These are phyloP conservation scores for Backusella parvicylindrica DNA, from an alignment of 192 early-diverging fungal genomes.

Conservation along the genomic window DNA sequence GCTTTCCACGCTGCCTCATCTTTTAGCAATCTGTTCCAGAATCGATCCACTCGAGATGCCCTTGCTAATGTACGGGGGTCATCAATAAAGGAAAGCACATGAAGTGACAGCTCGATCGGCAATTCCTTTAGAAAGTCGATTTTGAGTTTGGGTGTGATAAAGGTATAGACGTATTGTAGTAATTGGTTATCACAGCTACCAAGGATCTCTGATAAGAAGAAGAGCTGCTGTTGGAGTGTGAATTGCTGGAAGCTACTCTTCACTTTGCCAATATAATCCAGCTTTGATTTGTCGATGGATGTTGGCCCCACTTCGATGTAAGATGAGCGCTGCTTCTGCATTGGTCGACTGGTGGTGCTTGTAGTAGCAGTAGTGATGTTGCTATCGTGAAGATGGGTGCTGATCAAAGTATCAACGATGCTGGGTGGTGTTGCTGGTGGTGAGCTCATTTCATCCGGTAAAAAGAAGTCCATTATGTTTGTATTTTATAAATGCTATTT, in stretches of 20 bases:
- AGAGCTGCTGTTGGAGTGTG: constrained; percentile 27
- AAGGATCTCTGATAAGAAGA: constrained; percentile 42
- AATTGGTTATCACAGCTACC: constrained; percentile 44
- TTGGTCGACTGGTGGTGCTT: not conserved
- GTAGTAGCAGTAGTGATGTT: not conserved
- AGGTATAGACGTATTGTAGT: constrained; percentile 44
- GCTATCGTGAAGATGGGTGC: not conserved
- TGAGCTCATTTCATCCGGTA: constrained; percentile 25
- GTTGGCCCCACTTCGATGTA: not conserved
- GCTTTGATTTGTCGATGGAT: not conserved
- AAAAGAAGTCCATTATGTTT: constrained; percentile 24
- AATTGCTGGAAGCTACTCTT: constrained; percentile 37
- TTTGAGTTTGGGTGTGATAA: constrained; percentile 67
- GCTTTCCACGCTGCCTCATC: constrained; percentile 44
- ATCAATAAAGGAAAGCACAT: constrained; percentile 86
- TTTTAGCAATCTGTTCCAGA: constrained; percentile 50
- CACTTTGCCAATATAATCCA: constrained; percentile 26
- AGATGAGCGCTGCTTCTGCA: not conserved
- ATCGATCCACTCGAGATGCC: constrained; percentile 66
- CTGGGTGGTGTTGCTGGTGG: constrained; percentile 37
- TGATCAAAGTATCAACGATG: not conserved
- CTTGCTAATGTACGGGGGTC: constrained; percentile 69
- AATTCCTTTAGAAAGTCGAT: constrained; percentile 84
- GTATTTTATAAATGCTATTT: not conserved
- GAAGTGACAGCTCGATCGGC: constrained; percentile 70